A percentile compares a stretch with the other conserved stretches of the same genome.
phyloP scores from a whole-genome alignment of 768 basidiomycete species.

The Pleurotus platypus region DNA sequence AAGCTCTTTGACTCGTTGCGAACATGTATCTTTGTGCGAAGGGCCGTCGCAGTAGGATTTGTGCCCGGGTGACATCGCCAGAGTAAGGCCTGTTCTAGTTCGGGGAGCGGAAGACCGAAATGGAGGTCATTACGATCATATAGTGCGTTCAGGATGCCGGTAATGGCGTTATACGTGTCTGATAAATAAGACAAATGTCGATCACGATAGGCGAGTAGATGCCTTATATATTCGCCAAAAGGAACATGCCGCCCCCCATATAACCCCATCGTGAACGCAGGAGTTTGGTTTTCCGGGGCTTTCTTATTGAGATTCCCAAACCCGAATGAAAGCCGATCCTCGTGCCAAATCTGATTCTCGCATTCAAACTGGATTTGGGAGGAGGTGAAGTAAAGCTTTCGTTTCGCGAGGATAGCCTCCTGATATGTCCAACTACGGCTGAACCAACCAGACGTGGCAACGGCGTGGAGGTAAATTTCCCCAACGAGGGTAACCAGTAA shows the following conservation, averaged over 20 bases:
- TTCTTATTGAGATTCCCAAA: neutral
- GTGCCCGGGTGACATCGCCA: neutral
- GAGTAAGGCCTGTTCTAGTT: neutral
- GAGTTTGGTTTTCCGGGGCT: neutral
- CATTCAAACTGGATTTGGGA: neutral
- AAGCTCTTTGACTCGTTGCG: neutral
- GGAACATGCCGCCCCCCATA: neutral
- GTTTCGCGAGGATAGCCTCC: neutral
- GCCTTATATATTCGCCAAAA: neutral
- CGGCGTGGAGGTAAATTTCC: neutral
- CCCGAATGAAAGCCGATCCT: neutral
- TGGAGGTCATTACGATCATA: neutral
- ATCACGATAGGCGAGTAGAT: neutral
- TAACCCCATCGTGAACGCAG: neutral
- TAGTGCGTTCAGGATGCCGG: neutral
- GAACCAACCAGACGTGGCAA: neutral
- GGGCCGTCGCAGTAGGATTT: neutral
- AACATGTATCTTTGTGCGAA: neutral
- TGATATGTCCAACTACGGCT: slow-evolving; percentile 1
- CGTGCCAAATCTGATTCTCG: neutral
- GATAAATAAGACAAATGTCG: neutral
- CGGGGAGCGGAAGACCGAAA: neutral
- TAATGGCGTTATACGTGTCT: neutral
- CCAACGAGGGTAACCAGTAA: neutral
- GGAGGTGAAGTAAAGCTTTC: neutral